These are phyloP conservation scores for Chalciporus chontae DNA, from an alignment of 768 basidiomycete genomes.

Conservation along the genomic window DNA sequence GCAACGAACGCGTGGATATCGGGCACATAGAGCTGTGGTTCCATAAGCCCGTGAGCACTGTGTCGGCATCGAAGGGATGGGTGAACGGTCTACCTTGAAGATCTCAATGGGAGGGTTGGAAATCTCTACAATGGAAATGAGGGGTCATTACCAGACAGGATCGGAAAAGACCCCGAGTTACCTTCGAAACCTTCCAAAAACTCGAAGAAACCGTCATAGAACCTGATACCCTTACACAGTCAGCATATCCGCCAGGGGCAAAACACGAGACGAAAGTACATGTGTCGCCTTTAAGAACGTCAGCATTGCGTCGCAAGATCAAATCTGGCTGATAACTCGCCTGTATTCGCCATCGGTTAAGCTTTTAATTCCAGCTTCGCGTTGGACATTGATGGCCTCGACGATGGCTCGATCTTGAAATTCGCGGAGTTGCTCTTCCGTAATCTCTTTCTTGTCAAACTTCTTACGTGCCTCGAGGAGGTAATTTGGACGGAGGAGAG, in stretches of 20 bases:
- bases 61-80: too few species aligned
- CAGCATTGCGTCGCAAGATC: background rate
- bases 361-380: slow-evolving; percentile 38
- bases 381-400: slow-evolving; percentile 36
- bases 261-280: slow-evolving; percentile 11
- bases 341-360: slow-evolving; percentile 42
- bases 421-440: slow-evolving; percentile 32
- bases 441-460: slow-evolving; percentile 34
- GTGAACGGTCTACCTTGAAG: slow-evolving; percentile 18
- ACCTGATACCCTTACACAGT: slow-evolving; percentile 10
- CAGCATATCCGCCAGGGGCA: background rate
- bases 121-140: slow-evolving; percentile 17
- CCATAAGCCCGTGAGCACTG: background rate
- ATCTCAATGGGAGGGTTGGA: slow-evolving; percentile 22
- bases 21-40: slow-evolving; percentile 23
- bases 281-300: slow-evolving; percentile 22
- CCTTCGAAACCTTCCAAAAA: slow-evolving; percentile 26
- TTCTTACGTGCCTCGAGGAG: slow-evolving; percentile 37
- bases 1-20: slow-evolving; percentile 20
- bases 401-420: slow-evolving; percentile 40
- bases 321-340: slow-evolving; percentile 27
- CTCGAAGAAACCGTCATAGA: slow-evolving; percentile 29
- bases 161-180: background rate
- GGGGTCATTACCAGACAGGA: background rate
- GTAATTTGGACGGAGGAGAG: slow-evolving; percentile 39